Base-by-base conservation (phyloP, 495 filamentous ascomycete species). In the Thermothielavioides terrestris region DNA sequence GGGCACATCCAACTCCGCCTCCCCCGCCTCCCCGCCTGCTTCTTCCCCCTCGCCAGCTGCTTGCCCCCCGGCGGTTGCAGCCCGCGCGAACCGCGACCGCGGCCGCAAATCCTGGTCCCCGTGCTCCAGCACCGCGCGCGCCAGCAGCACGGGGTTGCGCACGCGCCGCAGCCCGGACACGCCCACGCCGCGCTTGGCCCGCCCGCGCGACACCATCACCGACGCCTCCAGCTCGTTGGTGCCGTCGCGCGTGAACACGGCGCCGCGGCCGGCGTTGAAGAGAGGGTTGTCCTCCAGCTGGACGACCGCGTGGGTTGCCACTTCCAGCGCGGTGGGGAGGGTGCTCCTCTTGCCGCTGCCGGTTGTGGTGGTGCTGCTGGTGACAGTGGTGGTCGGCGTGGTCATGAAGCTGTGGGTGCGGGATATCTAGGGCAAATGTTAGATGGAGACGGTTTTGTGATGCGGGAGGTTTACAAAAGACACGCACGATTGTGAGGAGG, bases 171-270 rank as follows among this genome's bases (percentile, higher is more conserved):
- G 55, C 5, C 85, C 76, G 61, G 85, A 88, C 8, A 88, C 78
- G 10, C 84, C 86, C 0, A 83, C 84, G 15, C 82, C 87, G 21
- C 87, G 75, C 68, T 95, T 95, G 23, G 79, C 78, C 32, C 70
- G 65, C 1, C 81, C 83, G n/a, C 72, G 69, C 4, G 83, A 82
- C 0, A 92, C 85, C 90, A 95, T 95, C 22, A 95, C 76, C n/a
- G 80, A 85, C 25, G 89, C 84, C 65, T 95, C 89, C 55, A 94
- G 80, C 65, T 95, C 89, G 65, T 87, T 89, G 47, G 78, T 79
- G 8, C 89, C 89, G 42, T 82, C 81, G 32, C 79, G 75, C 2
- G 87, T 94, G 64, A 94, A 95, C 14, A 94, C 89, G 42, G 88
- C 86, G 53, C 89, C 89, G 52, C 82, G 82, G 34, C 83, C 89